Evolutionary conservation across 768 basidiomycete species (phyloP), one percentile per base, ranked within the genome.

Genomic region (Pleurotus pulmonarius): DNA sequence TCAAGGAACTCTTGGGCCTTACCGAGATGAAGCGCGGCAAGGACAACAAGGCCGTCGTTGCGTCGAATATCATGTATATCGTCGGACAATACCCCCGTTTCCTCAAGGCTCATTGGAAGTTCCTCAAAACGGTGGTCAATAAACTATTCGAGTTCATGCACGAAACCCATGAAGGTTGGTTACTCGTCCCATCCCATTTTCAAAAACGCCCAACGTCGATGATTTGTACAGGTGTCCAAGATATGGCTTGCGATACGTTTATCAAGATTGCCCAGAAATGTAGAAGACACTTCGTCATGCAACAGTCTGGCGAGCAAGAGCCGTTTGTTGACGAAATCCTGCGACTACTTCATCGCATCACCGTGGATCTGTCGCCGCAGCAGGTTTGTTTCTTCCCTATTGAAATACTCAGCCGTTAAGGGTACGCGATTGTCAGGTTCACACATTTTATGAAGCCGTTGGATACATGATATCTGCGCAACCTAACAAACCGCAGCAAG

Each of bases 141-240:
- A 99, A 99, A 72, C 79, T 98, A 5, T 99, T 98, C 72, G 97
- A 99, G 69, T 99, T 99, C 71, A 98, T 98, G 94, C 97, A 99
- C 70, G 96, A 99, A 75, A 97, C 94, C 0, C 96, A 99, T 66
- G 97, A 99, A 77, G 94, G 92, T 88, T 54, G 39, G 76, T 67
- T 9, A 16, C 4, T 18, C 29, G n/a, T n/a, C 15, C 5, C 40
- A 20, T 47, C n/a, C 59, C 39, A n/a, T 7, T 8, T n/a, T 7
- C 47, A 24, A 48, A 24, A 48, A 48, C 8, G 12, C n/a, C 56
- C 25, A n/a, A 40, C 38, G 15, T 22, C 46, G 53, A 11, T 62
- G 48, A 44, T 60, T 25, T 45, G 26, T 61, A 41, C 62, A 92
- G 93, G 95, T 76, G 97, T 99, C 9, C 97, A 99, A 71, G 97